Evolutionary conservation across 148 eudicot species (phyloP).

Genomic region (Polygonum aviculare): DNA sequence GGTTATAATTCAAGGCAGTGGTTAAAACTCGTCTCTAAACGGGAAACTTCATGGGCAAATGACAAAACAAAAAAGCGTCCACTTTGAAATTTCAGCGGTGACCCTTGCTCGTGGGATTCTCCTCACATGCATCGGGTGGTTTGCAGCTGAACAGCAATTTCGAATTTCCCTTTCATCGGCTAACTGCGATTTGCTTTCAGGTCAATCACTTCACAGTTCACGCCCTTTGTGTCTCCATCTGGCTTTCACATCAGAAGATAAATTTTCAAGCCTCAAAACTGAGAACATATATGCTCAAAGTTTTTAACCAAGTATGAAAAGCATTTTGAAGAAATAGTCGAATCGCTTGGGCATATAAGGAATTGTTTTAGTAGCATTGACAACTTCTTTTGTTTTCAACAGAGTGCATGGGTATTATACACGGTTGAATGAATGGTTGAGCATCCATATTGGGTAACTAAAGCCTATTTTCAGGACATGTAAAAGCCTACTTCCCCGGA

Average conservation of each 20-base stretch:
- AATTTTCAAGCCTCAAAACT: neutral
- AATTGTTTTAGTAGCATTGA: too few species aligned
- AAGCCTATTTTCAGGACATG: neutral
- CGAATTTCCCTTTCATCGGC: neutral
- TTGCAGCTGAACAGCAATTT: neutral
- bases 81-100: neutral
- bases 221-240: neutral
- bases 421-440: neutral
- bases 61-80: neutral
- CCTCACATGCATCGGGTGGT: constrained; percentile 1
- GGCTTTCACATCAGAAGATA: neutral
- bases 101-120: neutral
- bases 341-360: neutral
- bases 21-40: neutral
- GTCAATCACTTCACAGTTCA: neutral
- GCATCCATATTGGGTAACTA: neutral
- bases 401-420: neutral
- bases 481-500: neutral
- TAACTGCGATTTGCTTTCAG: neutral
- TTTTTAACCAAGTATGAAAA: neutral
- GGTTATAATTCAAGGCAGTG: too few species aligned
- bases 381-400: neutral
- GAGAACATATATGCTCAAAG: neutral
- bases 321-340: neutral
- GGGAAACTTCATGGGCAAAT: neutral